Evolutionary conservation across 164 flowering plant species (phyloP).

Genomic region (Platanus orientalis): DNA sequence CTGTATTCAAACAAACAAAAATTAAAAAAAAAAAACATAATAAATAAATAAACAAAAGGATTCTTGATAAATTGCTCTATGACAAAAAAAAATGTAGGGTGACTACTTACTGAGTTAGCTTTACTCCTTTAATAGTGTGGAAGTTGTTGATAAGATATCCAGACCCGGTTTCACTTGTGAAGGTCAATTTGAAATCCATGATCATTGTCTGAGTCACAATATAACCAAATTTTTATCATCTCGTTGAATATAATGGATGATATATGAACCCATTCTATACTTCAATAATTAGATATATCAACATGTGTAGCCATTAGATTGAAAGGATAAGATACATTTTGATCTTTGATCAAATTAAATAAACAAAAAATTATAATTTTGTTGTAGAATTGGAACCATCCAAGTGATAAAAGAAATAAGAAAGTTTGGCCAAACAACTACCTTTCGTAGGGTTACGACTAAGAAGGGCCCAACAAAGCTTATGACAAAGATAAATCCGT

Average conservation of each 20-base stretch:
- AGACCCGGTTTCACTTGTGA: constrained; percentile 44
- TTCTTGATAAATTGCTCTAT: no score
- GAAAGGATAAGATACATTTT: no score
- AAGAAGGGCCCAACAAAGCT: constrained; percentile 62
- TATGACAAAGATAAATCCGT: constrained; percentile 41
- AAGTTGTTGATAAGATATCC: constrained; percentile 43
- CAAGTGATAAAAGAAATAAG: neutral
- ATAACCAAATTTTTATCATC: no score
- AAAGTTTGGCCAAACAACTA: neutral
- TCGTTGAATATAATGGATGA: no score
- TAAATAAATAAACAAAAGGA: no score
- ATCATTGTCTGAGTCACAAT: constrained; percentile 36
- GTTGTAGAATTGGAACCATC: no score
- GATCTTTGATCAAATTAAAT: no score
- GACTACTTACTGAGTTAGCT: constrained; percentile 25
- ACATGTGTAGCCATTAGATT: no score
- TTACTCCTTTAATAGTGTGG: constrained; percentile 38
- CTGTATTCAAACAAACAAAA: constrained; percentile 2
- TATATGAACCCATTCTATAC: no score
- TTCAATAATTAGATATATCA: no score
- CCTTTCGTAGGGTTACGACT: constrained; percentile 49
- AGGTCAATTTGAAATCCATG: constrained; percentile 29
- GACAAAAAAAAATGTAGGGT: neutral
- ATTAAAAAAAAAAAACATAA: neutral
- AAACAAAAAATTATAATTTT: no score